phyloP scores from a whole-genome alignment of 192 early-diverging fungal species.

The Backusella sp. region DNA sequence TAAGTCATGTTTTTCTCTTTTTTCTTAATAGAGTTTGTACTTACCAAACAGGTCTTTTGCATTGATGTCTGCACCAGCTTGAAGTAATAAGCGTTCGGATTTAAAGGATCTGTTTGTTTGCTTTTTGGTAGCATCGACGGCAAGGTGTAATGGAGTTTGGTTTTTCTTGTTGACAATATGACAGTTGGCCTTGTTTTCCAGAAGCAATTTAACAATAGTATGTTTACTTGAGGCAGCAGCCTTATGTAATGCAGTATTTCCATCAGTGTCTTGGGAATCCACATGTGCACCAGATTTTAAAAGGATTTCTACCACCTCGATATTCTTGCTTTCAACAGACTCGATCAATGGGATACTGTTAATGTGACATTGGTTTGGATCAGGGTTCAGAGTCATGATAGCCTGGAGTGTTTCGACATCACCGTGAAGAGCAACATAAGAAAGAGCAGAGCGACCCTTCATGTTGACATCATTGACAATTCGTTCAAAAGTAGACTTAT shows the following conservation, averaged over 20 bases:
- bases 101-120: constrained; percentile 45
- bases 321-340: constrained; percentile 11
- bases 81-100: constrained; percentile 46
- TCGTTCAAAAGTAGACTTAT: neutral
- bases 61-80: constrained; percentile 48
- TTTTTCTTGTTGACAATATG: constrained; percentile 22
- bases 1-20: neutral
- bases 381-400: constrained; percentile 9
- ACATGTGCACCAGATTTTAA: constrained; percentile 16
- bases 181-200: constrained; percentile 41
- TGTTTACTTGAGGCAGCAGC: constrained; percentile 41
- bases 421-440: neutral
- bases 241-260: constrained; percentile 40
- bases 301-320: constrained; percentile 9
- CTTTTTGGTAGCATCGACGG: constrained; percentile 43
- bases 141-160: constrained; percentile 49
- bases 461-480: constrained; percentile 23
- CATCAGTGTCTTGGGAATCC: neutral
- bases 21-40: neutral
- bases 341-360: constrained; percentile 18
- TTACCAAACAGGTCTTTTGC: constrained; percentile 44
- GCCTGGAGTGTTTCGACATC: constrained; percentile 7
- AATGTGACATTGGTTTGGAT: constrained; percentile 1
- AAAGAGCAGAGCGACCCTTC: constrained; percentile 2
- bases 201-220: constrained; percentile 38